Evolutionary conservation across 2,329 filamentous ascomycete genomes (phyloP), one percentile per base, ranked within the genome.

Genomic region (Pyrenophora tritici-repentis): DNA sequence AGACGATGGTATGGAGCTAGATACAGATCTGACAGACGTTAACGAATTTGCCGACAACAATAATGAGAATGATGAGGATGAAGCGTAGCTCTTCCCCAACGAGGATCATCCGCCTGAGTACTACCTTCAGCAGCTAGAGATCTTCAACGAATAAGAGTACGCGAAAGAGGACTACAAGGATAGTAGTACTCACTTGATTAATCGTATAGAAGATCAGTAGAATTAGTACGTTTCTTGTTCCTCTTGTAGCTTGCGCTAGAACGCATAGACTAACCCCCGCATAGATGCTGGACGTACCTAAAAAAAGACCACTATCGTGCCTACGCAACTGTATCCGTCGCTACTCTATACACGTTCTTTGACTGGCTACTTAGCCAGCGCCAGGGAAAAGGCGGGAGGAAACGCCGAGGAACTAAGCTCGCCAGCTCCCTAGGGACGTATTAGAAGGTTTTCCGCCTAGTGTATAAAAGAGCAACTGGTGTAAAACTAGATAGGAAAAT

Each of bases 201-300:
- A 62, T 55, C 22, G 22, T 45, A 58, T 62, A 13, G 46, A 66
- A 57, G 53, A 54, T 41, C 32, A 58, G 50, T 65, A 29, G 55
- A 52, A 58, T 44, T n/a, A 56, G 61, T 65, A 61, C 13, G 41
- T 56, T 35, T 37, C 41, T 13, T 34, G n/a, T 45, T 40, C 26
- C 24, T 16, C 5, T 51, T 41, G 6, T 37, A 49, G 47, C 44
- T 50, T 41, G 36, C 24, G 16, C 40, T 44, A 50, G 44, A 54
- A 38, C 10, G 14, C 8, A 50, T 46, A 13, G 17, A 42, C 55
- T 61, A 35, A 59, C 13, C 32, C 38, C 5, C 34, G 32, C 16
- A 43, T 50, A 58, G 58, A 42, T 61, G 41, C 53, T 59, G 18
- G 45, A 58, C 16, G 6, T 59, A 55, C 34, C 44, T 59, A 1